phyloP scores from a whole-genome alignment of 495 filamentous ascomycete species.

The Penicillium odoratum region DNA sequence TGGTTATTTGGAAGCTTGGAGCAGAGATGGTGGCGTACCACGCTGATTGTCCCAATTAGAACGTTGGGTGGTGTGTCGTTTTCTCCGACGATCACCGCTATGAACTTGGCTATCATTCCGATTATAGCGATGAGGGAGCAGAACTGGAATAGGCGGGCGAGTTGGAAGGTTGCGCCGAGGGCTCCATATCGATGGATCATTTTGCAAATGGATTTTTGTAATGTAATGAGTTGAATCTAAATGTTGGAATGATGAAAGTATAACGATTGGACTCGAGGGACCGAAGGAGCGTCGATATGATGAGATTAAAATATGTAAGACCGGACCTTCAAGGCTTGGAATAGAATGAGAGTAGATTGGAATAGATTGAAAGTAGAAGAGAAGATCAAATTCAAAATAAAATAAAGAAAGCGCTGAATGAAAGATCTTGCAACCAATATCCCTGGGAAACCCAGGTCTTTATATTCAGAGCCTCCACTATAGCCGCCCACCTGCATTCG shows the following conservation, averaged over 20 bases:
- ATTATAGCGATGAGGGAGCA: slow-evolving; percentile 75
- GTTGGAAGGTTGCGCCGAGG: slow-evolving; percentile 74
- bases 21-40: slow-evolving; percentile 60
- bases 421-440: slow-evolving; percentile 12
- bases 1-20: background rate
- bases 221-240: background rate
- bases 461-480: slow-evolving; percentile 5
- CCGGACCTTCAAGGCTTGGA: too few species aligned
- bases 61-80: slow-evolving; percentile 65
- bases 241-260: too few species aligned
- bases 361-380: background rate
- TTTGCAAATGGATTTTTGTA: slow-evolving; percentile 5
- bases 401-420: slow-evolving; percentile 13
- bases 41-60: slow-evolving; percentile 73
- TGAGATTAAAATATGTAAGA: background rate
- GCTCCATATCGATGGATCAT: slow-evolving; percentile 58
- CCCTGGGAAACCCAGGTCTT: background rate
- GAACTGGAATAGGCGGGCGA: slow-evolving; percentile 69
- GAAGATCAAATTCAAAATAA: background rate
- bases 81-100: slow-evolving; percentile 68
- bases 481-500: background rate
- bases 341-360: background rate
- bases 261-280: too few species aligned
- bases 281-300: background rate
- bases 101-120: slow-evolving; percentile 79